Evolutionary conservation across 257 asterid species (phyloP), one percentile per base, ranked within the genome.

Genomic region (Linaria vulgaris): DNA sequence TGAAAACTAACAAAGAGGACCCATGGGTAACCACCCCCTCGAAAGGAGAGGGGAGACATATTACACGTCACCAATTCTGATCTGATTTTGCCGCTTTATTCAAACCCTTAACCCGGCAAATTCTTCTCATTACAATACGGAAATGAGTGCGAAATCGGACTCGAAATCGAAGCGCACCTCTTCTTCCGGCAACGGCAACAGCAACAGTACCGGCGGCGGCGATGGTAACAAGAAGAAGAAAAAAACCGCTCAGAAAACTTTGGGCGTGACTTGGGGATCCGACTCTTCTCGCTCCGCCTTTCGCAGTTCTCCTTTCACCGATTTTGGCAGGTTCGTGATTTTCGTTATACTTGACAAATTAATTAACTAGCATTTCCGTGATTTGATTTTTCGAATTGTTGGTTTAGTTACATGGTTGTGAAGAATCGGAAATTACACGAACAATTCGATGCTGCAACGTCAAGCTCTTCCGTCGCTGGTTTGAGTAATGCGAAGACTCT

Each of bases 181-280:
- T 69, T 71, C 76, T 12, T 55, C 82, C 20, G 72, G 82, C 37
- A 46, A 66, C 41, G 38, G 12, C n/a, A 63, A 47, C 53, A 54
- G 45, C 57, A 63, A 65, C 66, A 56, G 76, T 61, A 11, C 25
- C 34, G 87, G 58, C 55, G 78, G 73, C 23, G 68, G 67, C 16
- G 87, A 61, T 57, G 78, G 73, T 27, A 69, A 69, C 16, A 72
- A 53, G 22, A 88, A 76, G 82, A 84, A 75, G 90, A 84, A 46
- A 80, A 83, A 59, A 67, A 65, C 73, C 22, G 64, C 72, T 56
- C n/a, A n/a, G n/a, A n/a, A n/a, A n/a, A n/a, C 95, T 77, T 86
- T 85, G 23, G 96, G 96, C 47, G 76, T 85, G 95, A 85, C 95
- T 61, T 92, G 99, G 97, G 96, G 97, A 16, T 66, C 96, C 8